phyloP scores from a whole-genome alignment of 805 yeast genomes.

The Kregervanrija fluxuum region DNA sequence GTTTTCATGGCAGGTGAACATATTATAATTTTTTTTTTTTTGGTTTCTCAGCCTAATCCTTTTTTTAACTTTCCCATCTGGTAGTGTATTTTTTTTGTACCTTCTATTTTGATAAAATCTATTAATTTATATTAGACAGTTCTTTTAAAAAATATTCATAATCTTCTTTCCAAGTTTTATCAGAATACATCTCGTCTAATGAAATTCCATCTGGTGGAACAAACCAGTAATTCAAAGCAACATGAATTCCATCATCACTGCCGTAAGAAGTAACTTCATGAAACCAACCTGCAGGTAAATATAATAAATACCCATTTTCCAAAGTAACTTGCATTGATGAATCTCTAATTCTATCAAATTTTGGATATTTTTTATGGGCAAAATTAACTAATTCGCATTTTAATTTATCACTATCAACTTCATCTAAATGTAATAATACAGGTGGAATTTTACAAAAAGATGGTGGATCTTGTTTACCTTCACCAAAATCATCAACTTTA shows the following conservation, averaged over 20 bases:
- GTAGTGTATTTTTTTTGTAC: no score
- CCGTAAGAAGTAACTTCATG: conserved; percentile 72
- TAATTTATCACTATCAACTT: conserved; percentile 29
- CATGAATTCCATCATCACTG: conserved; percentile 40
- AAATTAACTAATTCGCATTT: conserved; percentile 11
- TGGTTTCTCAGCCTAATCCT: no score
- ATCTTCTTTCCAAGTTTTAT: conserved; percentile 48
- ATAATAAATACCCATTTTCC: conserved; percentile 59
- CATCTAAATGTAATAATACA: conserved; percentile 50
- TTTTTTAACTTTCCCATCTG: no score
- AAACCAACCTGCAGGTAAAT: conserved; percentile 75
- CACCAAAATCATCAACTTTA: conserved; percentile 6
- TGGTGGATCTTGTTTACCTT: conserved; percentile 46
- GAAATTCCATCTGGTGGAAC: conserved; percentile 47
- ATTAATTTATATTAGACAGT: not conserved
- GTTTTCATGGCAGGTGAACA: not conserved
- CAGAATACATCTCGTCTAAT: conserved; percentile 34
- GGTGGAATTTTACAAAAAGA: conserved; percentile 65
- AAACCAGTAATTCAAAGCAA: conserved; percentile 72
- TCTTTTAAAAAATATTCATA: conserved; percentile 19
- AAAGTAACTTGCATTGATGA: conserved; percentile 40
- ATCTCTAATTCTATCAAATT: conserved; percentile 24
- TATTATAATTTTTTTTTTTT: not conserved
- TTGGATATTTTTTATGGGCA: conserved; percentile 2
- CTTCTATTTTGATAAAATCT: no score